Evolutionary conservation across 306 rosid species (phyloP).

Genomic region (Dalbergia cultrata): DNA sequence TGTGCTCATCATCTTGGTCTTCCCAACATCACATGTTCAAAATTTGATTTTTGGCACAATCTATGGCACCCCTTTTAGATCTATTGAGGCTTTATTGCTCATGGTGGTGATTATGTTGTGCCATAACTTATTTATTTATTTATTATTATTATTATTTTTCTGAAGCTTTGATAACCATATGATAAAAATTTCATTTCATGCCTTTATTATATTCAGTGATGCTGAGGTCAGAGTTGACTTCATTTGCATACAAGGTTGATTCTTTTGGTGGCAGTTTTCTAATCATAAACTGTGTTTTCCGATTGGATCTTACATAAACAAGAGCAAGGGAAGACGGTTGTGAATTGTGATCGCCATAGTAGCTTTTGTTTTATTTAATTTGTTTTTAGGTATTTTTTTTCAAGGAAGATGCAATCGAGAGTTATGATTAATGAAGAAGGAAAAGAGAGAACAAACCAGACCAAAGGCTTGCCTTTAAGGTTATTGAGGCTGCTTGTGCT

Average conservation of each 20-base stretch:
- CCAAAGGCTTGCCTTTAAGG: conserved; percentile 73
- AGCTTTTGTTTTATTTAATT: background rate
- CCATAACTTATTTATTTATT: background rate
- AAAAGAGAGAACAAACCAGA: conserved; percentile 65
- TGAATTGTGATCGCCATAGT: conserved; percentile 27
- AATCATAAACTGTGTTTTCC: background rate
- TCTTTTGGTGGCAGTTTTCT: background rate
- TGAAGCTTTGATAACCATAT: conserved; percentile 17
- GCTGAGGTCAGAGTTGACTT: conserved; percentile 2
- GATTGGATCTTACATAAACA: conserved; percentile 35
- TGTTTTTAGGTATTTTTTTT: background rate
- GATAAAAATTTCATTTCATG: conserved; percentile 18
- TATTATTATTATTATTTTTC: too few species aligned
- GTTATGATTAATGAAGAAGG: conserved; percentile 80
- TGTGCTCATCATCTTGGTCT: conserved; percentile 31
- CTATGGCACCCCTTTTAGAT: conserved; percentile 46
- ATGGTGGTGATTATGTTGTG: conserved; percentile 14
- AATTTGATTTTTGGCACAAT: conserved; percentile 32
- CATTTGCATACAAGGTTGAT: background rate
- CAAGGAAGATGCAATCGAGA: conserved; percentile 75
- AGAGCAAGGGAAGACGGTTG: conserved; percentile 21
- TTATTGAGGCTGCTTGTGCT: conserved; percentile 65
- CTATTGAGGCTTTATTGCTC: conserved; percentile 28
- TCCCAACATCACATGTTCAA: conserved; percentile 35
- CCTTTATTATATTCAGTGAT: conserved; percentile 31